phyloP scores from a whole-genome alignment of 495 filamentous ascomycete genomes.

The Annulohypoxylon nitens region DNA sequence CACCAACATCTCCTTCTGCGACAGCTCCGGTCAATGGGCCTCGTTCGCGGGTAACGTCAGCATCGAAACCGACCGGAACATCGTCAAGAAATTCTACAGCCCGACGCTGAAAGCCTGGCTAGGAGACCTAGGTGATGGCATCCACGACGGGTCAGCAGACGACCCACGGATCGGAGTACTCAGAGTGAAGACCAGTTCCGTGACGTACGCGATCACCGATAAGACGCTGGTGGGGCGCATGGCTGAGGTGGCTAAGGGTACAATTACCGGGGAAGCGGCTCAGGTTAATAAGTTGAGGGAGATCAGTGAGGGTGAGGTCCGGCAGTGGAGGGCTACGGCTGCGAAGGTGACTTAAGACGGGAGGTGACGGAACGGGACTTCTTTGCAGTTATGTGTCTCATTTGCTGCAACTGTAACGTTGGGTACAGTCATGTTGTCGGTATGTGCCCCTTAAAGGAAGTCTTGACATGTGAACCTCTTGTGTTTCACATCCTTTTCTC shows the following conservation, averaged over 20 bases:
- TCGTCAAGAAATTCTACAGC: constrained; percentile 83
- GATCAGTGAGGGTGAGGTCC: constrained; percentile 76
- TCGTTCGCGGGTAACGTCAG: constrained; percentile 79
- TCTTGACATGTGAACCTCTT: neutral
- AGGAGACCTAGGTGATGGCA: constrained; percentile 89
- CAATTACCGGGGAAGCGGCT: constrained; percentile 77
- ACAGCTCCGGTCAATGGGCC: constrained; percentile 77
- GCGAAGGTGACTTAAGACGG: constrained; percentile 16
- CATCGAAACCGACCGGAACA: constrained; percentile 74
- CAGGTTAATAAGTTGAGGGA: constrained; percentile 84
- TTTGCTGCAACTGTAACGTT: constrained; percentile 18
- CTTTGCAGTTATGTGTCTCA: neutral
- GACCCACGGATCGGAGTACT: constrained; percentile 86
- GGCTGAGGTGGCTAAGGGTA: constrained; percentile 80
- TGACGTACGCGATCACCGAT: constrained; percentile 70
- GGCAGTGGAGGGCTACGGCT: constrained; percentile 61
- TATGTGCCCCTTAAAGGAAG: neutral
- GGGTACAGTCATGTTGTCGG: neutral
- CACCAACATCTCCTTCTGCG: constrained; percentile 89
- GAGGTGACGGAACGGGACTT: neutral
- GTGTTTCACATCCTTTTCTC: neutral
- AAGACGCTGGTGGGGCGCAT: constrained; percentile 69
- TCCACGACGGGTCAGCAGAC: constrained; percentile 82
- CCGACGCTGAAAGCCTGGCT: constrained; percentile 85
- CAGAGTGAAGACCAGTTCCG: constrained; percentile 71